A percentile compares a stretch with the other conserved stretches of the same genome.
Evolutionary conservation across 2,329 filamentous ascomycete genomes (phyloP).

Genomic region (Nannizzia gypsea): DNA sequence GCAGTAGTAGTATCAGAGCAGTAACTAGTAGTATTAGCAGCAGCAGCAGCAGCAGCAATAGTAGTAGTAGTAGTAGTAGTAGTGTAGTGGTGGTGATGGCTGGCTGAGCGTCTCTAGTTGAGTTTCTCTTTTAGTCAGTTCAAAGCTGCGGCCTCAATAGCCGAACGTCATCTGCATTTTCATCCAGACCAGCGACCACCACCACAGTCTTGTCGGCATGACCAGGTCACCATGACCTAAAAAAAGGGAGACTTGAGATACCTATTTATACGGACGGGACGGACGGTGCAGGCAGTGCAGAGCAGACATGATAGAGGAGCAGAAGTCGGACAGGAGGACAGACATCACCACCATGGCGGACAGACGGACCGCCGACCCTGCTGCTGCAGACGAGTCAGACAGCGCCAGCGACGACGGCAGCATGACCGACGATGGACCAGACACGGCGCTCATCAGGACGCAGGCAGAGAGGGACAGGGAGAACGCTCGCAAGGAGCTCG

Average conservation of each 20-base stretch:
- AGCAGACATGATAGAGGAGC: too few species aligned
- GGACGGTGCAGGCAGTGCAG: too few species aligned
- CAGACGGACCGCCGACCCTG: neutral
- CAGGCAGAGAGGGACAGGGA: conserved; percentile 42
- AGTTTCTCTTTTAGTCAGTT: too few species aligned
- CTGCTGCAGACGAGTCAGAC: neutral
- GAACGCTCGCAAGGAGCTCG: conserved; percentile 44
- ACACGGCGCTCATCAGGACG: conserved; percentile 15
- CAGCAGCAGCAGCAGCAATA: too few species aligned
- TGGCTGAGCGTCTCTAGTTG: too few species aligned
- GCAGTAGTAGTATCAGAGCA: too few species aligned
- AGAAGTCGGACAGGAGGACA: neutral
- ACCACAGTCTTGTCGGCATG: neutral
- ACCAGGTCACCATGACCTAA: neutral
- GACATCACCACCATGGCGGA: neutral
- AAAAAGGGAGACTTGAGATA: neutral
- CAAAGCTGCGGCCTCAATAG: neutral
- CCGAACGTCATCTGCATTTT: neutral
- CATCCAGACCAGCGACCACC: neutral
- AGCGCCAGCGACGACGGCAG: conserved; percentile 16
- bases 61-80: too few species aligned
- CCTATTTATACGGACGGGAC: neutral
- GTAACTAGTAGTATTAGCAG: too few species aligned
- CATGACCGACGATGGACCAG: conserved; percentile 50
- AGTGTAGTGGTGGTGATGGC: too few species aligned